Evolutionary conservation across 805 yeast genomes (phyloP), one percentile per base, ranked within the genome.

Genomic region (Candida boidinii): DNA sequence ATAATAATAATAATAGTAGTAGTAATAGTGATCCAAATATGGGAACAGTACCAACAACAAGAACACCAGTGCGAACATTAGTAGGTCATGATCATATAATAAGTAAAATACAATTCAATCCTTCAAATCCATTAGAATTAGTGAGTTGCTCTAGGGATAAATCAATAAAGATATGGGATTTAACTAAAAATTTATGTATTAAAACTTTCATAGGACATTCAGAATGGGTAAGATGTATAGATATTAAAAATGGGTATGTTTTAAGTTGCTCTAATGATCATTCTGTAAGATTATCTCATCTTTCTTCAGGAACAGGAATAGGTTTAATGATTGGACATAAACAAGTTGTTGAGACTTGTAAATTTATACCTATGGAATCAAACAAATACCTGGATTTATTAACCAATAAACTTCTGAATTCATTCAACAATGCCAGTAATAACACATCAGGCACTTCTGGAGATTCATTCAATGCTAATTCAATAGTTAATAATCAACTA

Each of bases 1-100:
- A 49, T 20, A 61, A 69, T 12, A 13, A 28, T 2, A 6, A 31
- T 3, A 12, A 4, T 2, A 16, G 12, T 7, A 22, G 10, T 4
- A 22, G 7, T 22, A 10, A n/a, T 5, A n/a, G n/a, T 41, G 11
- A 70, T 86, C 34, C 80, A 82, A 48, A 56, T 86, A 3, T 87
- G 94, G 92, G 80, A 76, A 19, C 38, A 7, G 25, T 43, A 8
- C 41, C 39, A 6, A 34, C 39, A 16, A 29, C 39, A 15, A 16
- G 17, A 5, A 45, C 53, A 2, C 51, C 79, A 28, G 50, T 73
- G 2, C 64, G 85, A 23, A 75, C 86, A 1, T 56, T 88, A 16
- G 58, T 76, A 0, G 96, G 96, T 10, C 97, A 88, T 56, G 94
- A 86, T 39, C 95, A 88, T 51, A 73, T 92, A 2, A 76, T 88